These are phyloP conservation scores for Pythium phragmiticola DNA, from an alignment of 352 stramenopile genomes.

Conservation along the genomic window DNA sequence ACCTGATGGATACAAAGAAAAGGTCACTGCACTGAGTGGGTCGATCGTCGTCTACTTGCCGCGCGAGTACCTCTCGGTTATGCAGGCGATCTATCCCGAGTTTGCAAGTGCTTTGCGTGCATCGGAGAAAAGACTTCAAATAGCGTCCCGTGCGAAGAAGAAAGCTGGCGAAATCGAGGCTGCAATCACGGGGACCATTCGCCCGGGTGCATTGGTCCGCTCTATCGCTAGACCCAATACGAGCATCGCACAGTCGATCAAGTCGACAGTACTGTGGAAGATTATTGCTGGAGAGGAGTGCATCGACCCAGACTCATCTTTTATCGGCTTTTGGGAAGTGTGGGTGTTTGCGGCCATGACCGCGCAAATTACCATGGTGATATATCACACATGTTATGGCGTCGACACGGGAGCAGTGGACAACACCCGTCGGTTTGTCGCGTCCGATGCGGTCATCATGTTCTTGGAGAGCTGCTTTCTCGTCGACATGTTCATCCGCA, in stretches of 20 bases:
- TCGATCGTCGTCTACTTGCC: slow-evolving; percentile 37
- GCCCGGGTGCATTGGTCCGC: neutral
- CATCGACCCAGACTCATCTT: slow-evolving; percentile 50
- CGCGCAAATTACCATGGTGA: slow-evolving; percentile 41
- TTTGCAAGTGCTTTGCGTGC: slow-evolving; percentile 53
- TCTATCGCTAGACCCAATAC: neutral
- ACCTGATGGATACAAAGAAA: slow-evolving; percentile 30
- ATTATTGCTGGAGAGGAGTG: slow-evolving; percentile 19
- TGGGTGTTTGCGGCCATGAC: slow-evolving; percentile 60
- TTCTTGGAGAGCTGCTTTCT: slow-evolving; percentile 51
- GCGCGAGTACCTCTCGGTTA: slow-evolving; percentile 44
- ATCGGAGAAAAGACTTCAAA: slow-evolving; percentile 31
- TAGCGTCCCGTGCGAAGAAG: slow-evolving; percentile 22
- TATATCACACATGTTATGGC: slow-evolving; percentile 52
- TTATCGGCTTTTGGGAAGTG: slow-evolving; percentile 56
- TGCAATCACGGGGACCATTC: slow-evolving; percentile 14
- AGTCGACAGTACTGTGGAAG: slow-evolving; percentile 13
- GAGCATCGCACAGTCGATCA: neutral
- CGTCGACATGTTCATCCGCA: slow-evolving; percentile 54
- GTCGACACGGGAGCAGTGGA: slow-evolving; percentile 25
- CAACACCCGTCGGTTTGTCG: slow-evolving; percentile 18
- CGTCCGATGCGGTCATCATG: slow-evolving; percentile 33
- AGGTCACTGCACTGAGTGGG: slow-evolving; percentile 33
- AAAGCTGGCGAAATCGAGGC: slow-evolving; percentile 38
- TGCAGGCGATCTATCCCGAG: slow-evolving; percentile 42